Evolutionary conservation across 1,284 basidiomycete species (phyloP).

Genomic region (Melampsora americana): DNA sequence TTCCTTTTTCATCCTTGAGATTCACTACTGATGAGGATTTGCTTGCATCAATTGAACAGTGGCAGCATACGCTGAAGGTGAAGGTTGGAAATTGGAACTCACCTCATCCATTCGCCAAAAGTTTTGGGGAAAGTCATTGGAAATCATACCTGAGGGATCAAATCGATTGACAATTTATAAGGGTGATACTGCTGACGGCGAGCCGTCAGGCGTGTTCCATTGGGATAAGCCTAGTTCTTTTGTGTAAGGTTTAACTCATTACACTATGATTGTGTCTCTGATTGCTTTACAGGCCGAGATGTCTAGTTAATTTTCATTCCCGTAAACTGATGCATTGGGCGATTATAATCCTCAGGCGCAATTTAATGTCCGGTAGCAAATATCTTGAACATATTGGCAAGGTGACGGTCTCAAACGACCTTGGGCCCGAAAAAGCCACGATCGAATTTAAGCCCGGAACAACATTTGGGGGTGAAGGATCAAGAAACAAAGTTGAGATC

Average conservation of each 20-base stretch:
- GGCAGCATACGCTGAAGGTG: slow-evolving; percentile 76
- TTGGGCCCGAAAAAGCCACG: slow-evolving; percentile 61
- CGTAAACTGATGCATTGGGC: neutral
- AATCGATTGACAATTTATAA: slow-evolving; percentile 34
- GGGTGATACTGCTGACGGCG: neutral
- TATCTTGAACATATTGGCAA: slow-evolving; percentile 75
- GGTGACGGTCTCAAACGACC: slow-evolving; percentile 67
- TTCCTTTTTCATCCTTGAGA: neutral
- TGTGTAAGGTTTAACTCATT: slow-evolving; percentile 19
- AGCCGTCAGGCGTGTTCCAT: slow-evolving; percentile 45
- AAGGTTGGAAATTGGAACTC: slow-evolving; percentile 68
- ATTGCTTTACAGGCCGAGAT: slow-evolving; percentile 53
- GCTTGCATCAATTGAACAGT: slow-evolving; percentile 51
- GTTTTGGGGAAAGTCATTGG: slow-evolving; percentile 67
- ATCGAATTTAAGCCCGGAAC: slow-evolving; percentile 77
- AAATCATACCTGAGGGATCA: slow-evolving; percentile 46
- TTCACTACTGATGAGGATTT: neutral
- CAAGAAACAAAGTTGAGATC: slow-evolving; percentile 42
- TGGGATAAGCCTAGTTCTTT: slow-evolving; percentile 46
- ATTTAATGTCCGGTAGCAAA: slow-evolving; percentile 82
- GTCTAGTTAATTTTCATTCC: slow-evolving; percentile 57
- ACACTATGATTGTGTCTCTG: neutral
- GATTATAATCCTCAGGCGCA: slow-evolving; percentile 57
- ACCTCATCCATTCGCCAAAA: slow-evolving; percentile 76
- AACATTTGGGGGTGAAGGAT: slow-evolving; percentile 44